Conservation (phyloP, 805 yeast genomes). For the Cyberlindnera misumaiensis region DNA sequence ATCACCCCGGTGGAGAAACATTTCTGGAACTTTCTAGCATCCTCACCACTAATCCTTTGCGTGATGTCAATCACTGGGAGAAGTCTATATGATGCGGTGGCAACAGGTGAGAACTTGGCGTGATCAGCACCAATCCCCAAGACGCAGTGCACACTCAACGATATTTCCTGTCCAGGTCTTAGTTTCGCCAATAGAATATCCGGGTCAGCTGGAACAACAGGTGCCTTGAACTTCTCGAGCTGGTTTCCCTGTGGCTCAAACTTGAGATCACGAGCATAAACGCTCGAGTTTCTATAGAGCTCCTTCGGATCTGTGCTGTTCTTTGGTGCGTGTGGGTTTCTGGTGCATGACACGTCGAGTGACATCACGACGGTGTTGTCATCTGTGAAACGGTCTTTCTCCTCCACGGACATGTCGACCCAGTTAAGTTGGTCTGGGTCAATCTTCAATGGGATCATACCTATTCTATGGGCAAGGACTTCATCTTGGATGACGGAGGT, state of each 20-base stretch:
- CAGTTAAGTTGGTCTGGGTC: slow-evolving; percentile 87
- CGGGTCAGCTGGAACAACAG: slow-evolving; percentile 78
- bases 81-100: slow-evolving; percentile 92
- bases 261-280: slow-evolving; percentile 83
- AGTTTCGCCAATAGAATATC: slow-evolving; percentile 85
- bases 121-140: slow-evolving; percentile 92
- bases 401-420: slow-evolving; percentile 63
- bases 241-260: slow-evolving; percentile 93
- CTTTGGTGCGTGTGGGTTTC: slow-evolving; percentile 76
- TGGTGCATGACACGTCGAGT: slow-evolving; percentile 76
- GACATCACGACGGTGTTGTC: slow-evolving; percentile 84
- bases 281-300: slow-evolving; percentile 74
- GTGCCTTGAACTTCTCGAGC: slow-evolving; percentile 59
- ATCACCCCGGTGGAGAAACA: slow-evolving; percentile 95
- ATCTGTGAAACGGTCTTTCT: slow-evolving; percentile 70
- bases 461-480: slow-evolving; percentile 92
- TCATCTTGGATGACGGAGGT: slow-evolving; percentile 97
- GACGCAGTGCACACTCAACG: slow-evolving; percentile 82
- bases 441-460: slow-evolving; percentile 81
- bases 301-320: slow-evolving; percentile 76
- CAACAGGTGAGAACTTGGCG: slow-evolving; percentile 95
- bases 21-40: slow-evolving; percentile 72
- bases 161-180: slow-evolving; percentile 95
- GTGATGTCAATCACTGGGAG: slow-evolving; percentile 79
- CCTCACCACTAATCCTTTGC: slow-evolving; percentile 66